Evolutionary conservation across 2,329 filamentous ascomycete genomes (phyloP), one percentile per base, ranked within the genome.

Genomic region (Aspergillus jensenii): DNA sequence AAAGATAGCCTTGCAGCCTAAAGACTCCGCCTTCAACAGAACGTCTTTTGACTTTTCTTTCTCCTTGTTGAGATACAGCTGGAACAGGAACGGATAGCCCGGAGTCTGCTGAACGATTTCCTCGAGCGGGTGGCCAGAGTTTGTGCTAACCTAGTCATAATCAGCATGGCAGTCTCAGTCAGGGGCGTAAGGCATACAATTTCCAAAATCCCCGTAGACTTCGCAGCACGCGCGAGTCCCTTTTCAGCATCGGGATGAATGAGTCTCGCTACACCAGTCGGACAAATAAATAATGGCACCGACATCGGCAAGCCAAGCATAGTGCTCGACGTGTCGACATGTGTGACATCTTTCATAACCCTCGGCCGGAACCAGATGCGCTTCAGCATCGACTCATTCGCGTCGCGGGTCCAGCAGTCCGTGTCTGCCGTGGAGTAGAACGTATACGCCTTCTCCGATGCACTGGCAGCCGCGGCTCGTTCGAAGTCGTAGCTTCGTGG

Each of bases 11-110:
- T 74, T 74, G 58, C 78, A 35, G 25, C 53, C 53, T 3, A 56
- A 40, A 0, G 25, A 39, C 25, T 56, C 53, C 2, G 40, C 53
- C 25, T 50, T 56, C 9, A 17, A 8, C 6, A 96, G 79, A 83
- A 95, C 91, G 3, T 85, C 86, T 68, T 90, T 86, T 70, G 87
- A 93, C 81, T 93, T 96, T 60, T 82, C 80, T 33, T 90, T 84
- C 64, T 93, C 87, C 41, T 83, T 89, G 72, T 96, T 91, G 35
- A 96, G 89, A 76, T 97, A 97, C n/a, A 98, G 78, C 78, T 98
- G 93, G 90, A 91, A 97, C 12, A 93, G 92, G 71, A 96, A 96
- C 0, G 90, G 77, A 71, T 96, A 91, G 1, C 82, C 87, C 0
- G 85, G 82, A 4, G 74, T 67, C 0, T 90, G 87, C 58, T 85